Evolutionary conservation across 1,139 yeast species (phyloP), one percentile per base, ranked within the genome.

Genomic region (Pichia sp.): DNA sequence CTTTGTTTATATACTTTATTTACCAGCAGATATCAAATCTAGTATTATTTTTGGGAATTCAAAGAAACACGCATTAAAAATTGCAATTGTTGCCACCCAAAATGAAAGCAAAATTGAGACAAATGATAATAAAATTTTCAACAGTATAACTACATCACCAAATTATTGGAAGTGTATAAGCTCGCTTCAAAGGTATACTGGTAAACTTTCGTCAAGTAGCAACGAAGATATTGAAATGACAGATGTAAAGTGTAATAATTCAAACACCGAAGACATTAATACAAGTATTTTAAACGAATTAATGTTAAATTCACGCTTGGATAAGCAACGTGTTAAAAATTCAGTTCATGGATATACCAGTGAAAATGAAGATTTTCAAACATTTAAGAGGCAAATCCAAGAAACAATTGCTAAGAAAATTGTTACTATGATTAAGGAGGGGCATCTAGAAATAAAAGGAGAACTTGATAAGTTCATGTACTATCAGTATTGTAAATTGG

Each of bases 401-500:
- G 48, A 46, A 31, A 16, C 45, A 0, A 49, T 63, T 11, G 65
- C 65, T 0, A 43, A 31, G 2, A 50, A 56, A 18, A 55, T 57
- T 9, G 53, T 59, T 10, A 27, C 48, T 3, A 47, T 56, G 49
- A 49, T 62, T 29, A 47, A 58, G 19, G 22, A 34, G 0, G 41
- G 44, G 3, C 33, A 36, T 11, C 33, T 56, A 2, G 42, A 44
- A 6, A 38, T 49, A 11, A 46, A 27, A 14, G 48, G 51, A 2
- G 58, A 55, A 5, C 48, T 48, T 19, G 67, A 62, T 39, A 55
- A 47, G 45, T 51, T 62, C 8, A 47, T 60, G 44, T 62, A 58
- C 47, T 51, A 45, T 31, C 61, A 59, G 31, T 63, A 58, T 43
- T 47, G 48, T 22, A 47, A 53, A 30, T 22, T 62, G 3, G 42